A percentile compares a stretch with the other conserved stretches of the same genome.
These are phyloP conservation scores for Flammula alnicola DNA, from an alignment of 1,284 basidiomycete species.

Conservation along the genomic window DNA sequence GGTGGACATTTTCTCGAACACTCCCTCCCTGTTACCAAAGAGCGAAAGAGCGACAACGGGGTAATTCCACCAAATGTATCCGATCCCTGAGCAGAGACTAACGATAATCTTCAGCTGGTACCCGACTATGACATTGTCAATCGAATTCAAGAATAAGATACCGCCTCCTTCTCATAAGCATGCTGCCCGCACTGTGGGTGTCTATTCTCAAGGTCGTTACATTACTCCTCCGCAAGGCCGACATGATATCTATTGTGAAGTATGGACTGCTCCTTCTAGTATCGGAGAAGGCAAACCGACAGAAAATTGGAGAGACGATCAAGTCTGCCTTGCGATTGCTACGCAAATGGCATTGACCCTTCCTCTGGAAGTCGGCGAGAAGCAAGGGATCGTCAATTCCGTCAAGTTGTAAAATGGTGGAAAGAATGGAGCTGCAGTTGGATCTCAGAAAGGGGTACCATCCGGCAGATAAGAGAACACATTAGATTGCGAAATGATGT, in stretches of 20 bases:
- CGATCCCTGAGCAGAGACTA: neutral
- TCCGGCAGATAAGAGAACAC: too few species aligned
- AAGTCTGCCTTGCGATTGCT: conserved; percentile 63
- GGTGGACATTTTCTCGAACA: conserved; percentile 53
- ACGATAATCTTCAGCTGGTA: conserved; percentile 49
- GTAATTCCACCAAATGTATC: conserved; percentile 24
- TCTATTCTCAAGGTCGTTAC: conserved; percentile 56
- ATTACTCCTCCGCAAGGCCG: conserved; percentile 54
- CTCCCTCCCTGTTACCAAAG: conserved; percentile 48
- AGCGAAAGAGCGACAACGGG: conserved; percentile 35
- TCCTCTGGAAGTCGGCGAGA: conserved; percentile 49
- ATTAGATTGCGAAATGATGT: too few species aligned
- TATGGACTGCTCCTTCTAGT: conserved; percentile 66
- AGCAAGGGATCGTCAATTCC: conserved; percentile 31
- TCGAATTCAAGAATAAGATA: conserved; percentile 65
- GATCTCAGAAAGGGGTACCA: too few species aligned
- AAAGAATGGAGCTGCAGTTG: too few species aligned
- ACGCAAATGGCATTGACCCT: conserved; percentile 62
- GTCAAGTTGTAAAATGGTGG: conserved; percentile 22
- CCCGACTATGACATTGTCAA: conserved; percentile 59
- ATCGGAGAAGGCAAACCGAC: conserved; percentile 47
- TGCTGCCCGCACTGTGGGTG: conserved; percentile 54
- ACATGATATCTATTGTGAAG: conserved; percentile 60
- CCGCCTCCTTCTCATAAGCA: conserved; percentile 44
- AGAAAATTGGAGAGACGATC: conserved; percentile 59